Base-by-base conservation (phyloP, 2,329 filamentous ascomycete genomes). In the Ophiostoma montium region DNA sequence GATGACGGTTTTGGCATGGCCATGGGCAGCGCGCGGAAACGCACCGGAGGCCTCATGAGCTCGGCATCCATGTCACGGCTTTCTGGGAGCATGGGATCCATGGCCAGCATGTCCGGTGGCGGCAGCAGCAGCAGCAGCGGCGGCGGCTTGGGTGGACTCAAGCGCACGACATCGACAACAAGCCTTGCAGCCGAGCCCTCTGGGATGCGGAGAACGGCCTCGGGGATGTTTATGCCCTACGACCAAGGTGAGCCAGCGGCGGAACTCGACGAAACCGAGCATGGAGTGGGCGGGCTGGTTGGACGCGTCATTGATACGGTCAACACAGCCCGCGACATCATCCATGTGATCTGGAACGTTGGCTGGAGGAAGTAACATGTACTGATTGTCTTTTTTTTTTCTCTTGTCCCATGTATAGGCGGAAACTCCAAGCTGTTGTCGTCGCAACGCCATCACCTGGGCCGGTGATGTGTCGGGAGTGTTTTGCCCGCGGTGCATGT, bases 151-250 rank as follows among this genome's bases (percentile, higher is more conserved):
- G 53, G 55, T 9, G 66, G 65, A 12, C 55, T 73, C n/a, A 67
- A 68, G 35, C 68, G 71, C 50, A 69, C 72, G 18, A 58, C 66
- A n/a, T 75, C 75, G 21, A 64, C 69, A 36, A 63, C 62, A 58
- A 72, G 67, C 53, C 63, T 76, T n/a, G 63, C 61, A n/a, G 68
- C 67, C 18, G 72, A 76, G 52, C 67, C 72, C 39, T 68, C 65
- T 16, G 80, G 81, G 47, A 81, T 94, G 70, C 79, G 82, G 54
- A 75, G 88, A 56, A 94, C 86, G 18, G 72, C 80, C 46, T 92
- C 86, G 35, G 88, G 87, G 57, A 94, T 94, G 86, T 84, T 94
- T 58, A 89, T 94, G 84, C 86, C 87, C 8, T 84, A 82, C 57
- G 84, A 88, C 57, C 83, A 88, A 57, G 79, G 79, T 52, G 84